phyloP scores from a whole-genome alignment of 495 filamentous ascomycete genomes.

The Xylaria palmicola region DNA sequence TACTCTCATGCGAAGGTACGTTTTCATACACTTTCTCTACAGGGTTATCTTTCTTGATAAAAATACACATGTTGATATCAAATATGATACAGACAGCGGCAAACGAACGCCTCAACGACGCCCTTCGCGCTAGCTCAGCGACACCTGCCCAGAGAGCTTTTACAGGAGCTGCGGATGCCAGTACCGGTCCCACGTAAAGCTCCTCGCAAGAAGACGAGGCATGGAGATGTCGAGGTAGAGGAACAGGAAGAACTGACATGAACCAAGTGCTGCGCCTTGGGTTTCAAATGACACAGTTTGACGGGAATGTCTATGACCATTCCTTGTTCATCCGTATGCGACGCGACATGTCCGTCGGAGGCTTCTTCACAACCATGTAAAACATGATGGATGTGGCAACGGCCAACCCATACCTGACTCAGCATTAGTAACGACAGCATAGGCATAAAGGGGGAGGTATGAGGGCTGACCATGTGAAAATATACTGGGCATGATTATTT shows the following conservation, averaged over 20 bases:
- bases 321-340: slow-evolving; percentile 77
- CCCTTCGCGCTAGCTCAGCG: slow-evolving; percentile 80
- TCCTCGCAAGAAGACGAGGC: slow-evolving; percentile 29
- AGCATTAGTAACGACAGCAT: slow-evolving; percentile 13
- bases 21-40: slow-evolving; percentile 34
- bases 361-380: slow-evolving; percentile 86
- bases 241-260: slow-evolving; percentile 40
- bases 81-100: slow-evolving; percentile 66
- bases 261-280: neutral
- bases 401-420: slow-evolving; percentile 78
- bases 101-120: slow-evolving; percentile 67
- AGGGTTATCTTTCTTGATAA: slow-evolving; percentile 11
- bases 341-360: slow-evolving; percentile 67
- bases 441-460: neutral
- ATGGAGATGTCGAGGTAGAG: slow-evolving; percentile 34
- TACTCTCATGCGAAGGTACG: slow-evolving; percentile 76
- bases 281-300: neutral
- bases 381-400: slow-evolving; percentile 91
- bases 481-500: slow-evolving; percentile 97
- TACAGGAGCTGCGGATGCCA: slow-evolving; percentile 77
- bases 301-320: slow-evolving; percentile 57
- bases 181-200: slow-evolving; percentile 41
- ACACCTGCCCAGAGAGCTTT: slow-evolving; percentile 75
- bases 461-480: slow-evolving; percentile 83
- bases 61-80: slow-evolving; percentile 27